Base-by-base conservation (phyloP, 2,329 filamentous ascomycete genomes). In the Aspergillus sp. region DNA sequence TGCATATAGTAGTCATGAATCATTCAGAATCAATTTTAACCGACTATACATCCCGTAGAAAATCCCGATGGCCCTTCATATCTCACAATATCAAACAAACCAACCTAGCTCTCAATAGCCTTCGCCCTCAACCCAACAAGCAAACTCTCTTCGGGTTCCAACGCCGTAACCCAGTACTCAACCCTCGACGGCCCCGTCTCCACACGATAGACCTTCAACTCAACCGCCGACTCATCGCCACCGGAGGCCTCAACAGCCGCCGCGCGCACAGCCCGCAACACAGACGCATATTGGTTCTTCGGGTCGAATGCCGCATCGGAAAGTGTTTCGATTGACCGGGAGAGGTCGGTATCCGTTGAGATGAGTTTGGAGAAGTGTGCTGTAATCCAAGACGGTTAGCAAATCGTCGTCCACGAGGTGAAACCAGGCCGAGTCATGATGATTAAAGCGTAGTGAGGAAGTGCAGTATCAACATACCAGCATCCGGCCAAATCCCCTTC, bases 71-170 rank as follows among this genome's bases (percentile, higher is more conserved):
- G 13, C 22, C 7, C 13, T 31, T 7, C 17, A 15, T 15, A 41
- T 41, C 34, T 15, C 15, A 1, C 11, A 15, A 41, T 41, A 41
- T 41, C 34, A 2, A 28, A 4, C 25, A 28, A 19, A 7, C 7
- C 54, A 53, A 54, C 45, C 63, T 72, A 90, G 70, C 84, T 87
- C 83, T 97, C 93, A 65, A 96, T 83, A 28, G 89, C 87, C 78
- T 92, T 80, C 11, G 89, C 91, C 83, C 92, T 94, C 59, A 90
- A 83, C 15, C 93, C 93, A 7, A 97, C 87, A 62, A 97, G 71
- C 77, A 83, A 85, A 19, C 82, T 84, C 13, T 83, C 84, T 54
- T 84, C 80, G 17, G 79, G 78, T 70, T 89, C 83, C 68, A 90
- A 74, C 23, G 86, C 87, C 51, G 97, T 80, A 61, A 97, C 80